Conservation (phyloP, 495 filamentous ascomycete genomes). For the Xylaria grammica region DNA sequence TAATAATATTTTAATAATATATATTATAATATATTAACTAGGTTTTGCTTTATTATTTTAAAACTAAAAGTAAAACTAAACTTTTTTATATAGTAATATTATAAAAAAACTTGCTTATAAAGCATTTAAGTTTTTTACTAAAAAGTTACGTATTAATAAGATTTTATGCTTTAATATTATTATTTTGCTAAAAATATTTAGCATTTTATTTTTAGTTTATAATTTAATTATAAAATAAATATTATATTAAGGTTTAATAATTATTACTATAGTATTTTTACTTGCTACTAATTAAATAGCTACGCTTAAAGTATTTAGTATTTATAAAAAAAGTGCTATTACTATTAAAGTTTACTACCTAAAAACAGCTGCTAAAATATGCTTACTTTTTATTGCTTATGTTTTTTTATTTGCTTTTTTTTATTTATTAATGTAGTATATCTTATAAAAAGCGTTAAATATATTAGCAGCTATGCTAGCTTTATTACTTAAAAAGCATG, state of each 20-base stretch:
- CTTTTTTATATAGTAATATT: not conserved
- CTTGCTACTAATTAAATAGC: not conserved
- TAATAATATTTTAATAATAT: not conserved
- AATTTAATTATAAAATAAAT: not conserved
- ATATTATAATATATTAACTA: not conserved
- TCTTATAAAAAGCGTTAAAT: not conserved
- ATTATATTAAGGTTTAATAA: not conserved
- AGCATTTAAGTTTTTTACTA: not conserved
- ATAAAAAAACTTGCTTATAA: not conserved
- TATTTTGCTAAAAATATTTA: not conserved
- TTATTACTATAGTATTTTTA: not conserved
- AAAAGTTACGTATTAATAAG: not conserved
- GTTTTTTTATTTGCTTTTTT: not conserved
- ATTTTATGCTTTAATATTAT: not conserved
- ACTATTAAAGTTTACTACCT: not conserved
- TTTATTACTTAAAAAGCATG: not conserved
- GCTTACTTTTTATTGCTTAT: not conserved
- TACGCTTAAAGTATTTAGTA: not conserved
- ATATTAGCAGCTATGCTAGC: not conserved
- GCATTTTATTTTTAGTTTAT: not conserved
- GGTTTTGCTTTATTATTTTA: not conserved
- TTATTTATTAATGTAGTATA: not conserved
- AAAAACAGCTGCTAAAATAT: not conserved
- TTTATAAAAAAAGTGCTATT: not conserved
- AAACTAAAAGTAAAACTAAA: not conserved